These are phyloP conservation scores for Syncephalastrum monosporum DNA, from an alignment of 371 early-diverging fungal genomes.

Conservation along the genomic window DNA sequence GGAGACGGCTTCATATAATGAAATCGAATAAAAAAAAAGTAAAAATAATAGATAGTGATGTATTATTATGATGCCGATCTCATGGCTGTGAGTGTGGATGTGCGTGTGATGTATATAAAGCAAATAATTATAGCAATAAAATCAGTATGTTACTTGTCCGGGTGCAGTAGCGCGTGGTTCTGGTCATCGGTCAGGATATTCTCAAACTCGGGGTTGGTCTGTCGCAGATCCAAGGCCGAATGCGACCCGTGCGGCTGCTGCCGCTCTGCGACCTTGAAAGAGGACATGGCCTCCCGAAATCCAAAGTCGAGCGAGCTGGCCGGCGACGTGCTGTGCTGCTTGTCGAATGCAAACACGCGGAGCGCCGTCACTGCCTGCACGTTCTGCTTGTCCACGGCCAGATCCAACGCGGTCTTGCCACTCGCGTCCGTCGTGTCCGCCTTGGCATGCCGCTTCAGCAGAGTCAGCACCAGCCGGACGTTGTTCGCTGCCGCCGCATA, in stretches of 20 bases:
- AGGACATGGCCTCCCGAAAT: slow-evolving; percentile 55
- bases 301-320: slow-evolving; percentile 50
- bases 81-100: too few species aligned
- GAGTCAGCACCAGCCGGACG: slow-evolving; percentile 56
- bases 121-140: slow-evolving; percentile 1
- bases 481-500: slow-evolving; percentile 73
- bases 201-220: slow-evolving; percentile 12
- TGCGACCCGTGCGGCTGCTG: slow-evolving; percentile 22
- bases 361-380: slow-evolving; percentile 65
- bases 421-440: slow-evolving; percentile 54
- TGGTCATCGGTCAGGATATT: slow-evolving; percentile 34
- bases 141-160: neutral
- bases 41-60: too few species aligned
- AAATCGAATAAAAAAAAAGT: too few species aligned
- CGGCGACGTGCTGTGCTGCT: slow-evolving; percentile 46
- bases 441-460: slow-evolving; percentile 71
- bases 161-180: slow-evolving; percentile 27
- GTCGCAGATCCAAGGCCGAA: slow-evolving; percentile 37
- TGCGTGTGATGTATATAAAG: neutral
- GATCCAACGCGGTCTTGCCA: slow-evolving; percentile 68
- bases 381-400: slow-evolving; percentile 63
- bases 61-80: too few species aligned
- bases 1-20: too few species aligned
- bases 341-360: slow-evolving; percentile 51
- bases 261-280: slow-evolving; percentile 25